Evolutionary conservation across 139 green algal species (phyloP).

Genomic region (Pseudopediastrum boryanum): DNA sequence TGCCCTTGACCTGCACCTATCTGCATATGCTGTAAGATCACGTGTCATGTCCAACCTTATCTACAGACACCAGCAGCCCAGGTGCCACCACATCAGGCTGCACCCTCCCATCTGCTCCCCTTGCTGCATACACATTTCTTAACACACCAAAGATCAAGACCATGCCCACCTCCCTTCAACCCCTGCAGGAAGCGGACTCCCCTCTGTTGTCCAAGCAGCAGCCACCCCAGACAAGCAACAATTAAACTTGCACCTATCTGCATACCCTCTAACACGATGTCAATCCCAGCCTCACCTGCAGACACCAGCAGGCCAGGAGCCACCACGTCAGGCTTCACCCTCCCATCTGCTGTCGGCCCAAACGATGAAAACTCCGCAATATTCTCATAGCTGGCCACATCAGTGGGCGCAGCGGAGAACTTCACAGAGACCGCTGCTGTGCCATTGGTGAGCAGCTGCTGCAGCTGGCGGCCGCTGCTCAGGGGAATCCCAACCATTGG

Average conservation of each 20-base stretch:
- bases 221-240: neutral
- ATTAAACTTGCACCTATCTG: neutral
- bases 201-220: too few species aligned
- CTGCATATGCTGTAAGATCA: neutral
- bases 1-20: neutral
- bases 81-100: slow-evolving; percentile 90
- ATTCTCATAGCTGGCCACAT: slow-evolving; percentile 56
- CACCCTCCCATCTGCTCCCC: slow-evolving; percentile 77
- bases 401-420: neutral
- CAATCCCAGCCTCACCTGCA: slow-evolving; percentile 13
- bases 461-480: slow-evolving; percentile 40
- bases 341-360: slow-evolving; percentile 78
- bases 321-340: slow-evolving; percentile 89
- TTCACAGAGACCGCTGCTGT: neutral
- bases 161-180: too few species aligned
- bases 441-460: slow-evolving; percentile 1
- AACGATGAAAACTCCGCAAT: slow-evolving; percentile 66
- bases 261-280: neutral
- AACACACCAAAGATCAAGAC: too few species aligned
- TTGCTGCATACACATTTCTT: too few species aligned
- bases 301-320: slow-evolving; percentile 71
- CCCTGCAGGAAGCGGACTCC: too few species aligned
- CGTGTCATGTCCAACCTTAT: too few species aligned
- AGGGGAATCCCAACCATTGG: slow-evolving; percentile 44
- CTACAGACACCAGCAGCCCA: slow-evolving; percentile 60